These are phyloP conservation scores for Backusella mclennaniae DNA, from an alignment of 192 early-diverging fungal genomes.

Conservation along the genomic window DNA sequence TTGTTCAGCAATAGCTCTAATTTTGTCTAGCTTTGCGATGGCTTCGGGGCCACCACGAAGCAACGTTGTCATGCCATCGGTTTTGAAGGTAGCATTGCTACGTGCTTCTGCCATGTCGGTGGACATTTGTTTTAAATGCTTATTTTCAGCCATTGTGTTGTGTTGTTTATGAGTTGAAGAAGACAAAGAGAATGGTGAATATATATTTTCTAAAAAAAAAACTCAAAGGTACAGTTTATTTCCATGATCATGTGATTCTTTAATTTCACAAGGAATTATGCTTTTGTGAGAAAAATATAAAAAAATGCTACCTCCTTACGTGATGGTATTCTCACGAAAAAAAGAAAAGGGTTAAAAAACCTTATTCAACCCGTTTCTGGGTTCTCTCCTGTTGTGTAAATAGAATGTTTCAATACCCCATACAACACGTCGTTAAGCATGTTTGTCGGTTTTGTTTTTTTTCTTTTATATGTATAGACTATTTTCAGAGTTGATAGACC, in stretches of 20 bases:
- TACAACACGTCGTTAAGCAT: not conserved
- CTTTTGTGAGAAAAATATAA: not conserved
- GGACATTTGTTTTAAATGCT: constrained; percentile 23
- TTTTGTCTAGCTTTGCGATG: constrained; percentile 38
- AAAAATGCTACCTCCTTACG: not conserved
- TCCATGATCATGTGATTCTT: not conserved
- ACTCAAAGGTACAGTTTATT: not conserved
- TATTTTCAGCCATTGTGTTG: not conserved
- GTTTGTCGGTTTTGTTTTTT: too few relatives aligned
- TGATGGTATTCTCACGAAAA: constrained; percentile 4
- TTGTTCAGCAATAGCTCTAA: constrained; percentile 41
- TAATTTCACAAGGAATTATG: constrained; percentile 6
- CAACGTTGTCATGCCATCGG: constrained; percentile 72
- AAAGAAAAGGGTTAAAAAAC: not conserved
- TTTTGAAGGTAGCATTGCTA: constrained; percentile 63
- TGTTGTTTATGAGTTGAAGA: not conserved
- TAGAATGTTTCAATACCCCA: not conserved
- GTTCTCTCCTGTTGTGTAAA: not conserved
- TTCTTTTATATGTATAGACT: too few relatives aligned
- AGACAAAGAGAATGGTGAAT: not conserved
- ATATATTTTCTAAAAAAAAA: not conserved
- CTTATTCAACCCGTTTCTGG: not conserved
- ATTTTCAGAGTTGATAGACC: too few relatives aligned
- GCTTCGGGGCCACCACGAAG: constrained; percentile 59
- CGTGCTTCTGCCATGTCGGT: constrained; percentile 64